Conservation (phyloP, 2,329 filamentous ascomycete genomes). For the Sporothrix curviconia region DNA sequence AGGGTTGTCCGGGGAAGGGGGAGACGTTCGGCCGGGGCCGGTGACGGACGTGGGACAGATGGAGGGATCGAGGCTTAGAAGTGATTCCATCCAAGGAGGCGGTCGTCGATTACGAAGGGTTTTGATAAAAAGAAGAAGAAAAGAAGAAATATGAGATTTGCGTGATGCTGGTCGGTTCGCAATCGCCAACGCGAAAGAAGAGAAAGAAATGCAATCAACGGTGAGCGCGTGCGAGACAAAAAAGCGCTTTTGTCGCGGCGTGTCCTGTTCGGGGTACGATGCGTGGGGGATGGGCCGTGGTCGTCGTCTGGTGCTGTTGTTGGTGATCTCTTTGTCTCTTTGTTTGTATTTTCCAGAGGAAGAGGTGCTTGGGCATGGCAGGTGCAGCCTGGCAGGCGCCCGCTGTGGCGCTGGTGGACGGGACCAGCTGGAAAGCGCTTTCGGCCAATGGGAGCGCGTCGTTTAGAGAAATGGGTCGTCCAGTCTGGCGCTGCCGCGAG, state of each 20-base stretch:
- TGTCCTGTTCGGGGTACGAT: too few relatives aligned
- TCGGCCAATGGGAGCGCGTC: constrained; percentile 16
- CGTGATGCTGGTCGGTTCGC: too few relatives aligned
- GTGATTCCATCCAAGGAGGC: constrained; percentile 16
- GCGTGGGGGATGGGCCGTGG: not conserved
- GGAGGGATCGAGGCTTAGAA: too few relatives aligned
- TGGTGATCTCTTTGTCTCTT: not conserved
- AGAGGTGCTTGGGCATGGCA: too few relatives aligned
- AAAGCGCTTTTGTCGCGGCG: too few relatives aligned
- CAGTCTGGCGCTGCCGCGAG: too few relatives aligned
- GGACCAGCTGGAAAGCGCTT: not conserved
- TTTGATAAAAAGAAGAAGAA: too few relatives aligned
- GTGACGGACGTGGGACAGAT: too few relatives aligned
- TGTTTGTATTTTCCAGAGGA: constrained; percentile 15
- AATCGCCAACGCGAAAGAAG: too few relatives aligned
- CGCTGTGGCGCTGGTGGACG: constrained; percentile 1
- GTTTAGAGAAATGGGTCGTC: not conserved
- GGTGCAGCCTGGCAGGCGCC: constrained; percentile 4
- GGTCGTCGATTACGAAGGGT: too few relatives aligned
- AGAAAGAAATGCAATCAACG: not conserved
- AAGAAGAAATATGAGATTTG: too few relatives aligned
- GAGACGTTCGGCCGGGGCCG: not conserved
- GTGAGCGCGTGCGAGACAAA: not conserved
- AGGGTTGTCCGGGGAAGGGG: not conserved
- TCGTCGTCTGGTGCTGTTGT: not conserved